These are phyloP conservation scores for Monosporascus sp. DNA, from an alignment of 2,329 filamentous ascomycete species.

Conservation along the genomic window DNA sequence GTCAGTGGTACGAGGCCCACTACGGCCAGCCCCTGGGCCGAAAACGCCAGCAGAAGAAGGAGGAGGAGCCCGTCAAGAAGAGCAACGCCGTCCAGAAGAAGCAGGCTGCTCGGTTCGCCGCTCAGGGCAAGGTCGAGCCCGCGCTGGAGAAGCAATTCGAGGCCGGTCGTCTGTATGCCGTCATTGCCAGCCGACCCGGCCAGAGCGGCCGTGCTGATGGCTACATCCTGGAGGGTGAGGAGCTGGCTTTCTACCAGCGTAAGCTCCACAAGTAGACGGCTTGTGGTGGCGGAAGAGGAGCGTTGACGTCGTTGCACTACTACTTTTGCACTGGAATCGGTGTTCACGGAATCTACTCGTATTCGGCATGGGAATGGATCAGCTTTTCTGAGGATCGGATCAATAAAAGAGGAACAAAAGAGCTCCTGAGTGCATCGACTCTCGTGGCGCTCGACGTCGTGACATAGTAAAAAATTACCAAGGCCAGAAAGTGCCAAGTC, in stretches of 20 bases:
- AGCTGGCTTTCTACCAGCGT: slow-evolving; percentile 99
- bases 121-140: slow-evolving; percentile 84
- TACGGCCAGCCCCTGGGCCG: slow-evolving; percentile 89
- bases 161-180: slow-evolving; percentile 94
- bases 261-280: slow-evolving; percentile 90
- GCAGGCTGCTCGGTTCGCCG: slow-evolving; percentile 81
- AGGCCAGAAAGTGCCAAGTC: too few relatives aligned
- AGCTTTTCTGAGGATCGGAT: slow-evolving; percentile 26
- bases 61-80: slow-evolving; percentile 76
- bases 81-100: slow-evolving; percentile 94
- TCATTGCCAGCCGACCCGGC: slow-evolving; percentile 86
- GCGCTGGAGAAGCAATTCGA: slow-evolving; percentile 98
- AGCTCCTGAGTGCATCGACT: neutral
- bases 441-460: too few relatives aligned
- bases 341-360: slow-evolving; percentile 31
- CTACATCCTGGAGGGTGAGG: slow-evolving; percentile 98
- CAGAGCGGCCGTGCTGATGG: slow-evolving; percentile 96
- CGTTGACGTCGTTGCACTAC: slow-evolving; percentile 19
- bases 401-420: slow-evolving; percentile 28
- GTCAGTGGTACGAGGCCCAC: slow-evolving; percentile 99
- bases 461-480: too few relatives aligned
- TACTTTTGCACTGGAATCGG: slow-evolving; percentile 26
- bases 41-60: slow-evolving; percentile 81
- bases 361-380: slow-evolving; percentile 28
- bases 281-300: slow-evolving; percentile 11